Base-by-base conservation (phyloP, 1,284 basidiomycete genomes). In the Wolfiporia cocos region DNA sequence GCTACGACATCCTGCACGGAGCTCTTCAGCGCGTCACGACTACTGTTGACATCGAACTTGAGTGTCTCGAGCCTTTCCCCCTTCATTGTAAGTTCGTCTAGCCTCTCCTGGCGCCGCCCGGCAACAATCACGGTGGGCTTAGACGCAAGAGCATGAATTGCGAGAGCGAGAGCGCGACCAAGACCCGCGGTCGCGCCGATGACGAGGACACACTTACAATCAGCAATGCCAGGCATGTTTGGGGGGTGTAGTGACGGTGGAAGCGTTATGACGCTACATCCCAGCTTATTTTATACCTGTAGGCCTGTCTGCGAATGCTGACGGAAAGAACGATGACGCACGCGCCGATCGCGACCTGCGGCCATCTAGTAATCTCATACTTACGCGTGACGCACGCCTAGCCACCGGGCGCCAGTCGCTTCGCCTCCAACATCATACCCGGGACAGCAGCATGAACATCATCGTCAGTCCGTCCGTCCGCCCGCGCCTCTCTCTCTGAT, bases 161-260 rank as follows among this genome's bases (percentile, higher is more conserved):
- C 66, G 10, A 73, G 63, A 5, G 80, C 78, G n/a, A 83, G 69
- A 20, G 71, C 68, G 6, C 76, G 70, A 14, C 81, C 80, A 15
- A 81, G 75, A 23, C 80, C 79, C 30, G 76, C 64, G 9, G 80
- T 81, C 2, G 76, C 78, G 14, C 80, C 79, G 40, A 78, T 69
- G 41, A 83, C 66, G 31, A 83, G 69, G 45, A 82, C 59, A 47
- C 72, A 78, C 58, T 74, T 76, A 42, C 68, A 69, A 48, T 73
- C 66, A 56, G 70, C 64, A 48, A 80, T 75, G 32, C 48, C 48
- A 34, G 68, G 59, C 69, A 71, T 73, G 46, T 36, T 3, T 17
- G 23, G 5, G 3, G 14, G 26, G 4, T 17, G 6, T 26, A n/a
- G 28, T n/a, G 28, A 29, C 10, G 28, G n/a, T 9, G 9, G 28